Evolutionary conservation across 768 basidiomycete species (phyloP), one percentile per base, ranked within the genome.

Genomic region (Collybia nuda): DNA sequence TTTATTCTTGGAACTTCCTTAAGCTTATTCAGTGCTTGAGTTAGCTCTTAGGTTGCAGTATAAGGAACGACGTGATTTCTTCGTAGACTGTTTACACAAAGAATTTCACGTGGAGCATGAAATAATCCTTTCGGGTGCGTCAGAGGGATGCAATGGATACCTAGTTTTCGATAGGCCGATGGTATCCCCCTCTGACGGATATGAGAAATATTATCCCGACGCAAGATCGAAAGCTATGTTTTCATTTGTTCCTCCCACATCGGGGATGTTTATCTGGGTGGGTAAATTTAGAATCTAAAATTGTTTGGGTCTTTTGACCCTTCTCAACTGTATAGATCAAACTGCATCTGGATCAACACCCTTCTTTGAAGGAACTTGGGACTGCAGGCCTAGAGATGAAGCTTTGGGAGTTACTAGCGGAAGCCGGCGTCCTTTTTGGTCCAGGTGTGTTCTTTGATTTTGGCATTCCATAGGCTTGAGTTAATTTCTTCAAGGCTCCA

Each of bases 191-290:
- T 32, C 9, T 32, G 15, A 5, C 26, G 17, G 23, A 47, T 9
- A 35, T 41, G 15, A 17, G 44, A 43, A 47, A 51, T 41, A 39
- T 51, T 45, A 64, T 8, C 62, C 74, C 24, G 24, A 26, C 24
- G 4, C 24, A 7, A 26, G 7, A 26, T 26, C 24, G 24, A 7
- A 26, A 26, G 24, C 24, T 19, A 60, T 86, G 52, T 78, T 91
- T 55, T 83, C 80, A 41, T 86, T 91, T 61, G 78, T 88, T 1
- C 86, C 89, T 11, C 90, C 90, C 0, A 78, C 79, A 1, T 77
- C 86, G n/a, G 91, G 91, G 6, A 94, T 93, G 91, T 93, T 90
- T 66, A 55, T 85, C 26, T 88, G 85, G 85, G 83, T 83, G 60
- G 46, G 75, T 42, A 11, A 9, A 9, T n/a, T n/a, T 37, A 6